Conservation (phyloP, 192 early-diverging fungal species). For the Diversispora epigaea region DNA sequence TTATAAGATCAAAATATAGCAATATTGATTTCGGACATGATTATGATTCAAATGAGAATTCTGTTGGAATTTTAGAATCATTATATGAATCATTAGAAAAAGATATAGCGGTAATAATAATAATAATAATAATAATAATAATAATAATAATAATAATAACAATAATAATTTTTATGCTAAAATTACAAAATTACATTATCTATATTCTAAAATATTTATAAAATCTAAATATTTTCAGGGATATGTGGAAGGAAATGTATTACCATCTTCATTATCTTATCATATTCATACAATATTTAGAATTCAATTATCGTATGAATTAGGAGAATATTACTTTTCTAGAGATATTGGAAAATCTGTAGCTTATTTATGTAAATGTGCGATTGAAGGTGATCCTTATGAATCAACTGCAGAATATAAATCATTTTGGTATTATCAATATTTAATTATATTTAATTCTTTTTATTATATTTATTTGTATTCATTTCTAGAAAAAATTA, state of each 20-base stretch:
- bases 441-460: neutral
- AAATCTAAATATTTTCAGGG: neutral
- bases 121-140: neutral
- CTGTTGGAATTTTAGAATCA: neutral
- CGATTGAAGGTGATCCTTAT: conserved; percentile 1
- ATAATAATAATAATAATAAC: neutral
- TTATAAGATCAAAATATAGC: conserved; percentile 10
- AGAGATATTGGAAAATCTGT: neutral
- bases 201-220: neutral
- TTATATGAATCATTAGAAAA: conserved; percentile 10
- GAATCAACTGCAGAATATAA: neutral
- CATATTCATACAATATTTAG: neutral
- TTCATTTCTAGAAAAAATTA: too few relatives aligned
- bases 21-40: conserved; percentile 1
- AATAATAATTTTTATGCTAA: neutral
- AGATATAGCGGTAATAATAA: conserved; percentile 6
- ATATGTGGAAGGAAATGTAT: neutral
- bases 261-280: neutral
- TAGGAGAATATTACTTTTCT: conserved; percentile 20
- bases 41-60: conserved; percentile 18
- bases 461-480: neutral
- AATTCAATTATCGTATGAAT: conserved; percentile 10
- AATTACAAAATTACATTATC: neutral
- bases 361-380: conserved; percentile 19
- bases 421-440: neutral